Evolutionary conservation across 1,284 basidiomycete species (phyloP).

Genomic region (Moesziomyces sp.): DNA sequence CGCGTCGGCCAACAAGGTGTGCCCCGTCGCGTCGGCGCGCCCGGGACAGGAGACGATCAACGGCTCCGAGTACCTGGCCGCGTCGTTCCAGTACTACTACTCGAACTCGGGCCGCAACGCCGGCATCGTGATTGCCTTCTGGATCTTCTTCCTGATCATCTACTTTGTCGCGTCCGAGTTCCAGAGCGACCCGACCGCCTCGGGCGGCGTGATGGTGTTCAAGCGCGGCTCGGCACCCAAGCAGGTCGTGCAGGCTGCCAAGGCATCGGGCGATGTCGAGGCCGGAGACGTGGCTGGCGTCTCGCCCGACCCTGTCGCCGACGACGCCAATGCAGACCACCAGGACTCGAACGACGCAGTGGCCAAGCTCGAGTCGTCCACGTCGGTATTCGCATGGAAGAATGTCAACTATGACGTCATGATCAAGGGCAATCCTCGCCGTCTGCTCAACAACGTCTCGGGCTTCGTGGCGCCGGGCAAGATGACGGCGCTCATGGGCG

Average conservation of each 20-base stretch:
- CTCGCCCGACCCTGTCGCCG: background rate
- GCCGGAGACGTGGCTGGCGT: slow-evolving; percentile 16
- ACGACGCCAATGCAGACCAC: background rate
- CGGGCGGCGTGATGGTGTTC: slow-evolving; percentile 59
- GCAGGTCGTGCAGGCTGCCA: slow-evolving; percentile 24
- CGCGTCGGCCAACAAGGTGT: slow-evolving; percentile 46
- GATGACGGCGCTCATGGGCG: slow-evolving; percentile 62
- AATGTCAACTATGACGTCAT: slow-evolving; percentile 55
- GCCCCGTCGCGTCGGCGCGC: slow-evolving; percentile 43
- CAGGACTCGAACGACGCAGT: slow-evolving; percentile 14
- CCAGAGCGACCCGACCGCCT: slow-evolving; percentile 54
- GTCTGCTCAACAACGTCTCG: slow-evolving; percentile 69
- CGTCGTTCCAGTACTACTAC: slow-evolving; percentile 47
- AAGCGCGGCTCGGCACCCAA: slow-evolving; percentile 45
- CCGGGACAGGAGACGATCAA: slow-evolving; percentile 47
- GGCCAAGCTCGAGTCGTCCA: slow-evolving; percentile 42
- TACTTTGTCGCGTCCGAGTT: slow-evolving; percentile 55
- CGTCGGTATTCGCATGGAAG: slow-evolving; percentile 53
- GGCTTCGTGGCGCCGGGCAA: slow-evolving; percentile 58
- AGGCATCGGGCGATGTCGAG: slow-evolving; percentile 28
- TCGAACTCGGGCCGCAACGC: slow-evolving; percentile 46
- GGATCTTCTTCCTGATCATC: slow-evolving; percentile 43
- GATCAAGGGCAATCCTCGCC: slow-evolving; percentile 54
- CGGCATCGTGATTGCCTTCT: slow-evolving; percentile 58
- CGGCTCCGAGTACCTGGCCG: slow-evolving; percentile 35